Conservation (phyloP, 345 rosid species). For the Salix suchowensis region DNA sequence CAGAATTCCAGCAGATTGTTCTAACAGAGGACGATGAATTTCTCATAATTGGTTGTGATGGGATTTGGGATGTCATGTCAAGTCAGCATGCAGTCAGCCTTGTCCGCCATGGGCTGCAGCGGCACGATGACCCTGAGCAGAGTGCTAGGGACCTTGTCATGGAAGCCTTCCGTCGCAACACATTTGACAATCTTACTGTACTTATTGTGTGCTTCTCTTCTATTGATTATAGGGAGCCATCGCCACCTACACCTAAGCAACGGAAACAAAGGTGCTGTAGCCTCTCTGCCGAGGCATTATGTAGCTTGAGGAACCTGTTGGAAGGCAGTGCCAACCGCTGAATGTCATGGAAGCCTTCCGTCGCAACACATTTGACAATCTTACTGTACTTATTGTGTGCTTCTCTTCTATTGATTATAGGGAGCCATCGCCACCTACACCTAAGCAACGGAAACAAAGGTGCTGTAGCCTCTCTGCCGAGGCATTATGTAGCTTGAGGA, state of each 20-base stretch:
- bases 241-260: conserved; percentile 35
- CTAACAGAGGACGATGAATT: conserved; percentile 84
- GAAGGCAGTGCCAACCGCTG: no score
- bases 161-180: conserved; percentile 57
- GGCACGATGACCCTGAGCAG: conserved; percentile 65
- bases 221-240: conserved; percentile 35
- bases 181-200: conserved; percentile 76
- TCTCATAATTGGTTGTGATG: conserved; percentile 83
- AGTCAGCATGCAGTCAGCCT: conserved; percentile 77
- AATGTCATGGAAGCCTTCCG: conserved; percentile 66
- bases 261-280: conserved; percentile 50
- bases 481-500: conserved; percentile 61
- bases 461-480: conserved; percentile 66
- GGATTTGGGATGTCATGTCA: conserved; percentile 87
- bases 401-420: conserved; percentile 42
- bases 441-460: conserved; percentile 38
- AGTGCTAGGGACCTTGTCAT: conserved; percentile 73
- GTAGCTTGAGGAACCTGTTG: conserved; percentile 52
- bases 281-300: conserved; percentile 63
- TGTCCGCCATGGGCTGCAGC: conserved; percentile 52
- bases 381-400: conserved; percentile 71
- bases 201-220: conserved; percentile 64
- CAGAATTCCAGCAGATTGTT: conserved; percentile 53
- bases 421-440: conserved; percentile 35
- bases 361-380: conserved; percentile 59